Conservation (phyloP, 2,329 filamentous ascomycete species). For the Colletotrichum neosansevieriae region DNA sequence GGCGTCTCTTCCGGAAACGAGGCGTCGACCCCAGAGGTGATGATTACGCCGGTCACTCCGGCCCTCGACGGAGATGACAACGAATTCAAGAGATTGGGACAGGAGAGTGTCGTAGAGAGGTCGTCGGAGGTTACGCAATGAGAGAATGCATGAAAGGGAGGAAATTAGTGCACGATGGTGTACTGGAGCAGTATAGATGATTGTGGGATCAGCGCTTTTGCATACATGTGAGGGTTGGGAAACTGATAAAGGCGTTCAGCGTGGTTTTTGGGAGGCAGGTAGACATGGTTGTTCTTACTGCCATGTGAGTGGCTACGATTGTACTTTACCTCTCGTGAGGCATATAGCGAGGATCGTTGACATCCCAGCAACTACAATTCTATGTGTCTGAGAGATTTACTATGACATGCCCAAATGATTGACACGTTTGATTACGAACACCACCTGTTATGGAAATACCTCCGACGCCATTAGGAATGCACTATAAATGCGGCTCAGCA, state of each 20-base stretch:
- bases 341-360: slow-evolving; percentile 8
- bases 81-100: slow-evolving; percentile 59
- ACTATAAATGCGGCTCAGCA: slow-evolving; percentile 26
- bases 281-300: slow-evolving; percentile 22
- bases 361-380: slow-evolving; percentile 6
- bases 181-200: background rate
- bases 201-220: slow-evolving; percentile 20
- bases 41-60: slow-evolving; percentile 65
- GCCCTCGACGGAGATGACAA: slow-evolving; percentile 49
- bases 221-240: slow-evolving; percentile 36
- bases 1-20: slow-evolving; percentile 35
- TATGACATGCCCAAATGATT: background rate
- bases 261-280: slow-evolving; percentile 27
- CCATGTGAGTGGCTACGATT: slow-evolving; percentile 31
- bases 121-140: slow-evolving; percentile 51
- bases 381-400: slow-evolving; percentile 16
- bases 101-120: slow-evolving; percentile 52
- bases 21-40: slow-evolving; percentile 55
- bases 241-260: slow-evolving; percentile 32
- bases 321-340: slow-evolving; percentile 30
- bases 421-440: background rate
- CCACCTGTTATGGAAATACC: too few relatives aligned
- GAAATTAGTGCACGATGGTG: background rate
- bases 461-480: background rate
- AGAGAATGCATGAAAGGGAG: slow-evolving; percentile 10